A percentile compares a stretch with the other conserved stretches of the same genome.
phyloP scores from a whole-genome alignment of 176 grass and related monocot genomes.

The Phoenix dactylifera region DNA sequence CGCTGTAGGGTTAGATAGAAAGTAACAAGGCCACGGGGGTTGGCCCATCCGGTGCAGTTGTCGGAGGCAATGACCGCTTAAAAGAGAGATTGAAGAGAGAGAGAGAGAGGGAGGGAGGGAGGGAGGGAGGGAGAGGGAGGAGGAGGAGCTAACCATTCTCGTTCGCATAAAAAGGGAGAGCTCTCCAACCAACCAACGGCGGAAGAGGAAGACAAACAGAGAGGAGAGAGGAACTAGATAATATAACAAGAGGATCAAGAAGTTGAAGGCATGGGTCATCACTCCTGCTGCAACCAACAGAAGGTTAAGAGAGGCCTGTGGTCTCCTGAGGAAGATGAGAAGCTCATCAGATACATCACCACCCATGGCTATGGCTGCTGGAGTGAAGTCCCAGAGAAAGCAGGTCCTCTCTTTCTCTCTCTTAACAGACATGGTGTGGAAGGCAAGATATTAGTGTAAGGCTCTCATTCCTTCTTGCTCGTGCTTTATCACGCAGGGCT shows the following conservation, averaged over 20 bases:
- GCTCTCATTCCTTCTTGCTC: conserved; percentile 2
- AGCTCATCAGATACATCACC: conserved; percentile 97
- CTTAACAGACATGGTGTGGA: not conserved
- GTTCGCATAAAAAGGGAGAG: conserved; percentile 13
- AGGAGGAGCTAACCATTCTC: not conserved
- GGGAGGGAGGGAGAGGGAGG: not conserved
- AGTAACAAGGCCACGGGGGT: conserved; percentile 32
- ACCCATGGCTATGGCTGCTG: conserved; percentile 95
- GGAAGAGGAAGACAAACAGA: conserved; percentile 8
- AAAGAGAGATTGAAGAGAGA: conserved; percentile 2
- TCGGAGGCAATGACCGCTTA: conserved; percentile 4
- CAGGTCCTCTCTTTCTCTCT: conserved; percentile 33
- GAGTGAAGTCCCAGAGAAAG: conserved; percentile 98
- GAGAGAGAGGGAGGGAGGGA: not conserved
- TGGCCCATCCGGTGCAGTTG: conserved; percentile 37
- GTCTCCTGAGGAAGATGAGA: conserved; percentile 99
- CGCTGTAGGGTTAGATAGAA: conserved; percentile 92
- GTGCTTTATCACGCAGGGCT: conserved; percentile 33
- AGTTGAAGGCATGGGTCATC: conserved; percentile 60
- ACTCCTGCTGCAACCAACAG: conserved; percentile 99
- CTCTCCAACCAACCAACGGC: conserved; percentile 19
- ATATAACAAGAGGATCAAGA: not conserved
- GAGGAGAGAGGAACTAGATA: conserved; percentile 29
- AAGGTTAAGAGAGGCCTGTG: conserved; percentile 98
- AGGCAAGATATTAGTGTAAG: too few species aligned